Base-by-base conservation (phyloP, 2,329 filamentous ascomycete genomes). In the Cadophora sp. region DNA sequence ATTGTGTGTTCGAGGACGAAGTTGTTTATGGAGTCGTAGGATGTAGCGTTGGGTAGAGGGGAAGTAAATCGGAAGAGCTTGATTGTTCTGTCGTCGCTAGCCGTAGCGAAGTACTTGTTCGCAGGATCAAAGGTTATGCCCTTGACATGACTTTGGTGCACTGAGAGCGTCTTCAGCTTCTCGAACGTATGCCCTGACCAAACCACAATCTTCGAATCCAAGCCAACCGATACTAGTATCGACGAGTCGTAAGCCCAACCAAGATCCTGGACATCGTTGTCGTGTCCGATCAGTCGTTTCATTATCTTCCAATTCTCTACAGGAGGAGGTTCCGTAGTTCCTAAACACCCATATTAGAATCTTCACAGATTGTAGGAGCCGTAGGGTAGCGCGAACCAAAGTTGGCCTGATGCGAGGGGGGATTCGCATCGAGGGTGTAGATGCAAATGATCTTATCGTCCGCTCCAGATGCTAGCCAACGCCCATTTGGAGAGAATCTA, bases 391-490 rank as follows among this genome's bases (percentile, higher is more conserved):
- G 79, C 83, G 73, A 88, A 88, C 93, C 94, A 79, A 97, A 97
- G 11, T 92, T 91, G 11, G 91, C 87, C 62, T 91, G 86, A 75
- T 92, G 87, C 33, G 91, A 85, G 3, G 94, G 92, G 27, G 92
- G 89, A 76, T 90, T 92, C 16, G 73, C 70, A 80, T 98, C 94
- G 64, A 97, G 87, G 70, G 92, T 90, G 80, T 99, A 99, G 72
- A 99, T 93, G 80, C 96, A 97, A 72, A 99, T 96, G 77, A 99
- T 95, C 84, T 97, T 97, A 82, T 99, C 96, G 80, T 99, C 96
- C 74, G 96, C 96, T 66, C 96, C 96, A 13, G 95, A 98, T 41
- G 96, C 96, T 62, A 99, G 87, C 78, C 97, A 99, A 78, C 93
- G 93, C 66, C 94, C 93, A 77, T 97, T 97, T 33, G 93, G 91